Base-by-base conservation (phyloP, 345 rosid genomes). In the Ceriops zippeliana region DNA sequence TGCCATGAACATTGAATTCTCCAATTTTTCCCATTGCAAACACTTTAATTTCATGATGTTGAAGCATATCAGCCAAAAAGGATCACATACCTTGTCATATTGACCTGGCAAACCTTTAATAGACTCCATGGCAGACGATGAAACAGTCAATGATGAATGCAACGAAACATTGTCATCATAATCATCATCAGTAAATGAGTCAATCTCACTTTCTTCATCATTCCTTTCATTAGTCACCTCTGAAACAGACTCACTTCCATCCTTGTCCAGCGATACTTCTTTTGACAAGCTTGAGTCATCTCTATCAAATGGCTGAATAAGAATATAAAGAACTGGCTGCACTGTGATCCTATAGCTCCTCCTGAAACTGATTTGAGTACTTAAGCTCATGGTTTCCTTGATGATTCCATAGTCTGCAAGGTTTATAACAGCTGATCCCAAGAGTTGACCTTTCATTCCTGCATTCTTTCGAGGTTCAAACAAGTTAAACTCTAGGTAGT, bases 361-460 rank as follows among this genome's bases (percentile, higher is more conserved):
- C 66, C 81, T 90, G 78, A 92, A 84, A 75, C 78, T 86, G 90
- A 93, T 81, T 0, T 89, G 87, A 79, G 85, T 88, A 76, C 77
- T 83, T 28, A 85, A 35, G 68, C 74, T 81, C 49, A 84, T n/a
- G 13, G 71, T 61, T 49, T 88, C 89, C 71, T 79, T 86, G 21
- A 90, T 49, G 64, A 89, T 68, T 38, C 95, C 95, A 63, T 83
- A 83, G 24, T 90, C 97, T 6, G 95, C 90, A 1, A 93, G 88
- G 81, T 93, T 91, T 69, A 91, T 76, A 59, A 75, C 73, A 15
- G 98, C 90, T 2, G 95, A 81, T 58, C 97, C 98, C 82, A 91
- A 74, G 24, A 84, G 81, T 66, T 86, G 95, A 80, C 92, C 84
- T 84, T 91, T 93, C 51, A 73, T 85, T 0, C 67, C 79, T 69